Percentiles rank a stretch among this genome's conserved stretches.
These are phyloP conservation scores for Aspergillus niger DNA, from an alignment of 2,329 filamentous ascomycete species.

Conservation along the genomic window DNA sequence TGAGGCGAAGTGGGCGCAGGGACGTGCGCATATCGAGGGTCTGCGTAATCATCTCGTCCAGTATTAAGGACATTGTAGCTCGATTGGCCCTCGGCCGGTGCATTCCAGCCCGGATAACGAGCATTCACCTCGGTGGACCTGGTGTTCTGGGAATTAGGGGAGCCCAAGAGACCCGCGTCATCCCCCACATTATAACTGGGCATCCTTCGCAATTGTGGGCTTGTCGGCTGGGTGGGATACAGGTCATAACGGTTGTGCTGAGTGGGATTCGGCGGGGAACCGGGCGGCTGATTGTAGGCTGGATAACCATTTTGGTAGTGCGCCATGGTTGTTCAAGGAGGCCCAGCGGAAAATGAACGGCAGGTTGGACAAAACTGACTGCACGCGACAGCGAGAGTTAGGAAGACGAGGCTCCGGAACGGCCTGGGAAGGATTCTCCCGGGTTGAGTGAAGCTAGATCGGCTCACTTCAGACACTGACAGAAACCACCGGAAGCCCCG, in stretches of 20 bases:
- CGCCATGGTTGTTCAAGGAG: constrained; percentile 48
- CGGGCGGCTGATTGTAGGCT: constrained; percentile 44
- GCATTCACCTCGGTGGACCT: constrained; percentile 39
- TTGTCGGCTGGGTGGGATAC: constrained; percentile 45
- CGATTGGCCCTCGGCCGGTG: constrained; percentile 40
- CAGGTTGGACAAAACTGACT: neutral
- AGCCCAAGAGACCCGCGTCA: constrained; percentile 59
- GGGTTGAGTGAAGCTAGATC: neutral
- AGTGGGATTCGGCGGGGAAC: constrained; percentile 30
- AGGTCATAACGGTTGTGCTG: constrained; percentile 43
- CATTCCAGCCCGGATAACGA: constrained; percentile 40
- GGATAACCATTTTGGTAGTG: constrained; percentile 57
- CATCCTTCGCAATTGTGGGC: constrained; percentile 54
- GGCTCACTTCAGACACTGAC: neutral
- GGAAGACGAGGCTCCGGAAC: constrained; percentile 1
- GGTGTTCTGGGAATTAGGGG: constrained; percentile 28
- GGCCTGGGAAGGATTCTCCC: constrained; percentile 2
- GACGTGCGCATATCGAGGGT: constrained; percentile 40
- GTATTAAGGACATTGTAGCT: constrained; percentile 27
- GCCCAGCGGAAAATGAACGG: neutral
- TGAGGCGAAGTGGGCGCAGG: constrained; percentile 37
- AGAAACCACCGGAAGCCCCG: neutral
- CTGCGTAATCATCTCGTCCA: constrained; percentile 33
- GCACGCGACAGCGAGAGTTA: neutral
- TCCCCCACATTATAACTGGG: constrained; percentile 78